phyloP scores from a whole-genome alignment of 1,139 yeast genomes.

The Yamadazyma buinensis region DNA sequence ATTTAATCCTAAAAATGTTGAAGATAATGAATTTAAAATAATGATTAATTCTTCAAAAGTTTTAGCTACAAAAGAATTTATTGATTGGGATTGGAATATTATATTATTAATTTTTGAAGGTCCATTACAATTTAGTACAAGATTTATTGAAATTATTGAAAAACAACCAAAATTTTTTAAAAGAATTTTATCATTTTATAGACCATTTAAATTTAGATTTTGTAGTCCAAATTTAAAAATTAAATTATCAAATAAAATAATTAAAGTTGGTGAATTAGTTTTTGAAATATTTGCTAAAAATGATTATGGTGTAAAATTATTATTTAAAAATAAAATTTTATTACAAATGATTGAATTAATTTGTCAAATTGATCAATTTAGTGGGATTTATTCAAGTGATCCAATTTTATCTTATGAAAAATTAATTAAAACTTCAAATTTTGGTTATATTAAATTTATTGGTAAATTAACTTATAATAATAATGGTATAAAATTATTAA shows the following conservation, averaged over 20 bases:
- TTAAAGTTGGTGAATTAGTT: slow-evolving; percentile 70
- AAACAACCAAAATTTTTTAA: slow-evolving; percentile 81
- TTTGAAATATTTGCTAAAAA: slow-evolving; percentile 58
- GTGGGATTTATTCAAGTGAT: slow-evolving; percentile 70
- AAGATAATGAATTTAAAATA: slow-evolving; percentile 67
- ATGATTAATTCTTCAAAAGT: slow-evolving; percentile 69
- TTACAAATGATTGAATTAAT: slow-evolving; percentile 86
- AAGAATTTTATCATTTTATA: slow-evolving; percentile 75
- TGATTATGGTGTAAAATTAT: slow-evolving; percentile 65
- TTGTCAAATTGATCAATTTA: slow-evolving; percentile 79
- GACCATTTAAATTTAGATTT: slow-evolving; percentile 88
- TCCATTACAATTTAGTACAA: slow-evolving; percentile 65
- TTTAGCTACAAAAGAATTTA: slow-evolving; percentile 70
- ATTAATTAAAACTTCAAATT: slow-evolving; percentile 60
- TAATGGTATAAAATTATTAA: slow-evolving; percentile 61
- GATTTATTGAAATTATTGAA: slow-evolving; percentile 74
- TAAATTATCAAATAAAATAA: slow-evolving; percentile 50
- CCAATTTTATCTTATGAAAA: slow-evolving; percentile 66
- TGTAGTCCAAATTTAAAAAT: slow-evolving; percentile 40
- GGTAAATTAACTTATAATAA: slow-evolving; percentile 65
- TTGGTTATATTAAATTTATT: slow-evolving; percentile 74
- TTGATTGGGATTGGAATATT: slow-evolving; percentile 79
- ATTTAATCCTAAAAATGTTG: slow-evolving; percentile 28
- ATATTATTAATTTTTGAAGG: slow-evolving; percentile 65
- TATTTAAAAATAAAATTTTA: slow-evolving; percentile 70